Conservation (phyloP, 1,284 basidiomycete species). For the Phlebopus sp. region DNA sequence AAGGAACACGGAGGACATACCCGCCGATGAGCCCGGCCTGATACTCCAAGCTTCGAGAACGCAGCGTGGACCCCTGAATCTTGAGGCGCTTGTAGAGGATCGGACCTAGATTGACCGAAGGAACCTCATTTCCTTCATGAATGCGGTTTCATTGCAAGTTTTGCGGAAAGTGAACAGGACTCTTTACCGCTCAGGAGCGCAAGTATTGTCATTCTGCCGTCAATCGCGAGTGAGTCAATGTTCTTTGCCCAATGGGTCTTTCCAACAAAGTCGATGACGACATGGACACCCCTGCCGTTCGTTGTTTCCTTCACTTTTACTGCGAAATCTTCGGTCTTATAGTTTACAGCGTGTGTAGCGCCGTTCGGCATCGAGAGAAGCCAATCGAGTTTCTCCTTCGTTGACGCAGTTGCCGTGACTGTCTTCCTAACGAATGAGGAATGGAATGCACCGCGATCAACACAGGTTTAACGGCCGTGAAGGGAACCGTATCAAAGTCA, state of each 20-base stretch:
- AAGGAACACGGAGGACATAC: conserved; percentile 34
- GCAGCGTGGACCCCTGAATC: conserved; percentile 87
- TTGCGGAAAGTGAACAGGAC: conserved; percentile 19
- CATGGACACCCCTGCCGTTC: conserved; percentile 66
- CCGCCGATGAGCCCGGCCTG: conserved; percentile 74
- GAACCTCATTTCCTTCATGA: conserved; percentile 59
- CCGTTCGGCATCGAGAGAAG: conserved; percentile 63
- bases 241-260: conserved; percentile 84
- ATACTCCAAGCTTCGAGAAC: conserved; percentile 77
- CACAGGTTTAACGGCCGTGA: conserved; percentile 7
- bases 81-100: conserved; percentile 85
- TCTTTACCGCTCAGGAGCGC: conserved; percentile 67
- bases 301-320: conserved; percentile 66
- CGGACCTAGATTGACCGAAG: conserved; percentile 62
- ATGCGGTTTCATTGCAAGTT: conserved; percentile 19
- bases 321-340: conserved; percentile 81
- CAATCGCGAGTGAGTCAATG: conserved; percentile 69
- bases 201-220: conserved; percentile 77
- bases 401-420: conserved; percentile 84
- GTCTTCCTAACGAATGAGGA: conserved; percentile 46
- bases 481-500: conserved; percentile 14
- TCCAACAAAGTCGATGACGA: conserved; percentile 89
- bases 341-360: conserved; percentile 79
- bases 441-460: not conserved
- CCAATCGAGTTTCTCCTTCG: conserved; percentile 80